phyloP scores from a whole-genome alignment of 352 stramenopile species.

The Phytopythium chamaehyphon region DNA sequence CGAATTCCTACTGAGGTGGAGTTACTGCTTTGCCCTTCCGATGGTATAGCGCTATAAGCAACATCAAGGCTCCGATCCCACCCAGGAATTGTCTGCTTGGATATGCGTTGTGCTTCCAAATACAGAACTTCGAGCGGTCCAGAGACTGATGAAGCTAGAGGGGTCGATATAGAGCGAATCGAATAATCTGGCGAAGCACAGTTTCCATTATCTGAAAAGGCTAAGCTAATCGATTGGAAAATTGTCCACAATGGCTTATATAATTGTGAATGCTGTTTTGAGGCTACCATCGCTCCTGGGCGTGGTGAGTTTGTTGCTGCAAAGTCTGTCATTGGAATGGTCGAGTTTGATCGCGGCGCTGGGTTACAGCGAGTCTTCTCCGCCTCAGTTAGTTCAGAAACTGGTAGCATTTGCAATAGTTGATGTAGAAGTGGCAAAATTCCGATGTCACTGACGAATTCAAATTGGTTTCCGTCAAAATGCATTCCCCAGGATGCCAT shows the following conservation, averaged over 20 bases:
- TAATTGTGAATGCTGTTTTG: constrained; percentile 14
- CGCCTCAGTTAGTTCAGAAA: background rate
- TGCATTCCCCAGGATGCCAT: constrained; percentile 38
- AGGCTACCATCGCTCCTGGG: no score
- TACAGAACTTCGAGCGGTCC: constrained; percentile 17
- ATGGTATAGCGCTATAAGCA: background rate
- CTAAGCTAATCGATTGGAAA: constrained; percentile 34
- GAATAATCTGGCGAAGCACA: no score
- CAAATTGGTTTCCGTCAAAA: constrained; percentile 37
- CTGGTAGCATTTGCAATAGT: constrained; percentile 15
- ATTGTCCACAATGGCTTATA: constrained; percentile 28
- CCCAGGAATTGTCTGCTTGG: background rate
- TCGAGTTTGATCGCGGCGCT: background rate
- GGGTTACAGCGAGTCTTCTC: background rate
- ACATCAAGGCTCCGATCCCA: background rate
- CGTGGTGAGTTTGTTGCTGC: no score
- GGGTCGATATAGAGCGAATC: no score
- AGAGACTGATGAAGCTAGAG: constrained; percentile 12
- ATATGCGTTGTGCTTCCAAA: constrained; percentile 15
- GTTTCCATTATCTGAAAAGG: constrained; percentile 19
- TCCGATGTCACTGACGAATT: constrained; percentile 46
- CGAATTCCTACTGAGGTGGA: constrained; percentile 13
- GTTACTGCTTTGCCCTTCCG: background rate
- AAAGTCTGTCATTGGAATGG: background rate
- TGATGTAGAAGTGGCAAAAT: constrained; percentile 36